Percentiles rank a stretch among this genome's conserved stretches.
These are phyloP conservation scores for Calonectria pteridis DNA, from an alignment of 2,329 filamentous ascomycete genomes.

Conservation along the genomic window DNA sequence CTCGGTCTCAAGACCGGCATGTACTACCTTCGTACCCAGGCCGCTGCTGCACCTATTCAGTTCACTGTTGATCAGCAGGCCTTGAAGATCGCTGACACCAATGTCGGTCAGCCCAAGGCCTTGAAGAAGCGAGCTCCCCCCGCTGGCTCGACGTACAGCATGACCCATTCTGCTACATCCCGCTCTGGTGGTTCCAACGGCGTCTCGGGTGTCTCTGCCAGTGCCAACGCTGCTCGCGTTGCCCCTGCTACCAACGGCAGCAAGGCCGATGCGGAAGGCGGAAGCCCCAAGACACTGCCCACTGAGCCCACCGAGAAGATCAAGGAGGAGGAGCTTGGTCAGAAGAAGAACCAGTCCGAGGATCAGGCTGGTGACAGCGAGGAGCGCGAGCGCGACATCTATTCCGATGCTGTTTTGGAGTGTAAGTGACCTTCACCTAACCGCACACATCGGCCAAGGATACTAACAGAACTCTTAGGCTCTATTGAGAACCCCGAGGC, in stretches of 20 bases:
- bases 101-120: conserved; percentile 73
- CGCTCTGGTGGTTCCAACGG: conserved; percentile 73
- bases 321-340: conserved; percentile 72
- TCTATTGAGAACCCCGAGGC: conserved; percentile 97
- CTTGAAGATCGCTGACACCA: conserved; percentile 87
- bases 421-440: conserved; percentile 70
- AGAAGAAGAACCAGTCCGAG: conserved; percentile 74
- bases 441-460: background rate
- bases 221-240: conserved; percentile 61
- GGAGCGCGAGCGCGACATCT: conserved; percentile 90
- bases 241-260: conserved; percentile 77
- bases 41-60: conserved; percentile 95
- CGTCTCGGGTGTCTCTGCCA: conserved; percentile 50
- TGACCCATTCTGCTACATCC: conserved; percentile 72
- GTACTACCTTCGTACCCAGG: conserved; percentile 99
- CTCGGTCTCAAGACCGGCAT: conserved; percentile 99
- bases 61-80: conserved; percentile 99
- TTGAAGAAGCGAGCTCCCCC: conserved; percentile 79
- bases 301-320: conserved; percentile 75
- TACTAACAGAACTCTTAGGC: conserved; percentile 63
- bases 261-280: conserved; percentile 80
- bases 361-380: conserved; percentile 79
- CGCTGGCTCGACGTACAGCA: conserved; percentile 59
- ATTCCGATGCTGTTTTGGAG: conserved; percentile 89
- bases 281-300: conserved; percentile 82